These are phyloP conservation scores for Pneumocystis canis DNA, from an alignment of 1,139 yeast genomes.

Conservation along the genomic window DNA sequence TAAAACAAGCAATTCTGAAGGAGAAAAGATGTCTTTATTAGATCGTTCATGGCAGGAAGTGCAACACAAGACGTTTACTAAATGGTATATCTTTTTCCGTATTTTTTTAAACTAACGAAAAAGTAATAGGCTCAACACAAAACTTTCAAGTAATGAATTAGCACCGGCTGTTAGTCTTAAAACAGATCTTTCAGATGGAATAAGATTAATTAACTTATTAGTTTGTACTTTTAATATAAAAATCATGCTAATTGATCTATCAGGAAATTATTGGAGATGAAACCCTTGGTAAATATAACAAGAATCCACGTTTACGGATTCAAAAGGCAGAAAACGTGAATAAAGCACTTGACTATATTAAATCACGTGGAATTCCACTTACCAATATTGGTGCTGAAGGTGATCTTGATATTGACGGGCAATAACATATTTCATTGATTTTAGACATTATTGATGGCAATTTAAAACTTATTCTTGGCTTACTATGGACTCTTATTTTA, in stretches of 20 bases:
- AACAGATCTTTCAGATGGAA: constrained; percentile 12
- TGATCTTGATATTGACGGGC: neutral
- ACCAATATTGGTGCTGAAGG: constrained; percentile 48
- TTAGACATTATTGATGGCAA: constrained; percentile 50
- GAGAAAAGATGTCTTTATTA: neutral
- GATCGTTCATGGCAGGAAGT: constrained; percentile 11
- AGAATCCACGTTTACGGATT: constrained; percentile 38
- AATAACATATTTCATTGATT: neutral
- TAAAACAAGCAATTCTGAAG: too few relatives aligned
- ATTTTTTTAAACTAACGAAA: neutral
- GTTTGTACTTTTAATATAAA: neutral
- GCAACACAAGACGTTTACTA: constrained; percentile 12
- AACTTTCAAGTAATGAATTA: constrained; percentile 8
- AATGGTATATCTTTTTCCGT: neutral
- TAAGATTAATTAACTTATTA: constrained; percentile 10
- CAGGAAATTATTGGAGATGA: constrained; percentile 28
- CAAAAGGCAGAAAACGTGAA: constrained; percentile 52
- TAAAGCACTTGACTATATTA: constrained; percentile 41
- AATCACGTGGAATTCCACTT: constrained; percentile 38
- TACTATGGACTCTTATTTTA: constrained; percentile 48
- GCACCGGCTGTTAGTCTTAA: constrained; percentile 8
- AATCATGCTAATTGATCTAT: neutral
- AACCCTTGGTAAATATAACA: constrained; percentile 26
- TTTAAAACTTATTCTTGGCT: constrained; percentile 46
- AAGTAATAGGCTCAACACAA: constrained; percentile 12